Percentiles rank a stretch among this genome's conserved stretches.
These are phyloP conservation scores for Geranium brycei DNA, from an alignment of 345 rosid species.

Conservation along the genomic window DNA sequence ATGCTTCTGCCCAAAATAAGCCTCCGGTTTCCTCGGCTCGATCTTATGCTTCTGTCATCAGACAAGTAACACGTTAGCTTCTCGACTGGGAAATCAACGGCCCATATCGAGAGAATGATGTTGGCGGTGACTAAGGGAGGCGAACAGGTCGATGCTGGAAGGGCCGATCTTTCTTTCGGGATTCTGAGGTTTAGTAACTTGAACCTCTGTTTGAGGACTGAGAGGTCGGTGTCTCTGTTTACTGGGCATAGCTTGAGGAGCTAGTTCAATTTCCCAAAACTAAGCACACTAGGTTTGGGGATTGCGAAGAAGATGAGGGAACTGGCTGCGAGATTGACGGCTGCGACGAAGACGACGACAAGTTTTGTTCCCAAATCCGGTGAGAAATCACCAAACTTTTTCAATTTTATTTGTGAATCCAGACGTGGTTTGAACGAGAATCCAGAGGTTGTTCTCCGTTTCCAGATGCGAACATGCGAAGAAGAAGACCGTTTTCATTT, in stretches of 20 bases:
- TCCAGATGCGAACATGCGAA: no score
- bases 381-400: no score
- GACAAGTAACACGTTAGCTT: conserved; percentile 68
- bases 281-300: no score
- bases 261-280: no score
- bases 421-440: no score
- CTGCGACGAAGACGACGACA: no score
- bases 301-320: no score
- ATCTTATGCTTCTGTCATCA: conserved; percentile 58
- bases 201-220: conserved; percentile 48
- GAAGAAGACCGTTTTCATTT: no score
- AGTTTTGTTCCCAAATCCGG: no score
- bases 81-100: conserved; percentile 71
- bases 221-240: conserved; percentile 51
- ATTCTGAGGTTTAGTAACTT: conserved; percentile 61
- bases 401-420: no score
- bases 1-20: conserved; percentile 62
- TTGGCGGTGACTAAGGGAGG: conserved; percentile 76
- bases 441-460: no score
- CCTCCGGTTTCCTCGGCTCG: conserved; percentile 67
- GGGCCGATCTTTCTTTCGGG: conserved; percentile 69
- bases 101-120: conserved; percentile 57
- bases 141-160: conserved; percentile 64
- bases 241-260: conserved; percentile 76
- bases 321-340: no score